Conservation (phyloP, 2,329 filamentous ascomycete species). For the Phialophora macrospora region DNA sequence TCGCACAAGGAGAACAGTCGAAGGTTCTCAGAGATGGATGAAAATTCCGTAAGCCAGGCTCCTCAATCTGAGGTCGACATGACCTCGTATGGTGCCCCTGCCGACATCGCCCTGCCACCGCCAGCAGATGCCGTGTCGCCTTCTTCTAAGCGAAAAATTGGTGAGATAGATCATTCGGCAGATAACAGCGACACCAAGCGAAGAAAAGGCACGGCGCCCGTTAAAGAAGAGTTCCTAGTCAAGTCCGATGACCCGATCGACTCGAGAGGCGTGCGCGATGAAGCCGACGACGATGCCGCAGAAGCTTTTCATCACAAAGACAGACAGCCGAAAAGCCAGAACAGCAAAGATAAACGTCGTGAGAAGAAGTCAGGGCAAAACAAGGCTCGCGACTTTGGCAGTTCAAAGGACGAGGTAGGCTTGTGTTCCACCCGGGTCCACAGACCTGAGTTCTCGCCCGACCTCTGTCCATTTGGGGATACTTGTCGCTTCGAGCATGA, state of each 20-base stretch:
- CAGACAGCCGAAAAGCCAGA: constrained; percentile 46
- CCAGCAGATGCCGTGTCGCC: background rate
- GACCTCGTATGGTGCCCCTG: constrained; percentile 8
- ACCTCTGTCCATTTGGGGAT: constrained; percentile 75
- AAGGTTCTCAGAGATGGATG: constrained; percentile 1
- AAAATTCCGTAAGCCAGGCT: constrained; percentile 19
- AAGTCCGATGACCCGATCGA: constrained; percentile 36
- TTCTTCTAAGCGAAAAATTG: constrained; percentile 65
- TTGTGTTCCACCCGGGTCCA: constrained; percentile 77
- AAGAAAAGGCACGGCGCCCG: constrained; percentile 66
- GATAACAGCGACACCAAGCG: constrained; percentile 44
- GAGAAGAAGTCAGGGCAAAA: constrained; percentile 77
- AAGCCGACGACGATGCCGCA: constrained; percentile 62
- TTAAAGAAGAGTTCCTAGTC: constrained; percentile 71
- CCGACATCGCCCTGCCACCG: background rate
- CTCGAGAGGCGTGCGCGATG: constrained; percentile 44
- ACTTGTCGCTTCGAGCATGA: constrained; percentile 84
- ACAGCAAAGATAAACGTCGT: constrained; percentile 56
- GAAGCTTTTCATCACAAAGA: constrained; percentile 59
- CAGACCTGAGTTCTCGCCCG: constrained; percentile 78
- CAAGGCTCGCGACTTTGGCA: constrained; percentile 78
- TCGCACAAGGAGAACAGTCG: background rate
- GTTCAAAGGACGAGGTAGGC: constrained; percentile 74
- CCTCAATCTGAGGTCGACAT: constrained; percentile 10
- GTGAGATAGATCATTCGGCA: constrained; percentile 43